These are phyloP conservation scores for Saturnispora silvae DNA, from an alignment of 805 yeast species.

Conservation along the genomic window DNA sequence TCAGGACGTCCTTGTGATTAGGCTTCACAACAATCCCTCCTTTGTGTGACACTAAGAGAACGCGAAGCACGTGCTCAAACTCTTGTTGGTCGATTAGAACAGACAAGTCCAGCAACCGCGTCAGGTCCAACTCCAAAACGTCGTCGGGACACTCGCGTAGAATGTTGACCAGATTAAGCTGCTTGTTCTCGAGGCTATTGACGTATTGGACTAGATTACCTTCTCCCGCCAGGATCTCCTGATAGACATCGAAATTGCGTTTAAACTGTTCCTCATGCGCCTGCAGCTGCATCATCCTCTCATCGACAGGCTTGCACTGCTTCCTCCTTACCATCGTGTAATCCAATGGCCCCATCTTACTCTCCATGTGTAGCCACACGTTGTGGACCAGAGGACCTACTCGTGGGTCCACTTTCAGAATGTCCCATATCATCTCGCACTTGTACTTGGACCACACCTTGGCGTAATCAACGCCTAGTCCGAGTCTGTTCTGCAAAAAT, in stretches of 20 bases:
- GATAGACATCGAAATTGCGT: not conserved
- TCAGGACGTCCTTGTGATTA: not conserved
- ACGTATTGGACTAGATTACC: slow-evolving; percentile 1
- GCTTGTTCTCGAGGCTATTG: not conserved
- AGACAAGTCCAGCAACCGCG: slow-evolving; percentile 1
- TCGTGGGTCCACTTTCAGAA: slow-evolving; percentile 1
- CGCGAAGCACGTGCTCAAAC: slow-evolving; percentile 3
- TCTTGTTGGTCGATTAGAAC: slow-evolving; percentile 7
- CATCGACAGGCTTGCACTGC: not conserved
- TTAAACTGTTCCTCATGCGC: not conserved
- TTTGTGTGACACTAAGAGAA: too few species aligned
- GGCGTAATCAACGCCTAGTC: too few species aligned
- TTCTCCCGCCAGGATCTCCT: not conserved
- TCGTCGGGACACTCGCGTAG: not conserved
- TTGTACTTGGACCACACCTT: slow-evolving; percentile 1
- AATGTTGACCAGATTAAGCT: slow-evolving; percentile 4
- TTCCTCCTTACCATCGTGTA: not conserved
- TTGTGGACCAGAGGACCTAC: slow-evolving; percentile 4
- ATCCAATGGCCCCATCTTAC: not conserved
- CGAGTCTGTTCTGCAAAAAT: too few species aligned
- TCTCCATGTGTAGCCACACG: slow-evolving; percentile 1
- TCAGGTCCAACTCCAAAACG: not conserved
- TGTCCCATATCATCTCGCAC: not conserved
- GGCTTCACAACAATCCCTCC: slow-evolving; percentile 1
- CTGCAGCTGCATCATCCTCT: not conserved